Percentiles rank a stretch among this genome's conserved stretches.
These are phyloP conservation scores for Akanthomyces muscarius DNA, from an alignment of 2,329 filamentous ascomycete genomes.

Conservation along the genomic window DNA sequence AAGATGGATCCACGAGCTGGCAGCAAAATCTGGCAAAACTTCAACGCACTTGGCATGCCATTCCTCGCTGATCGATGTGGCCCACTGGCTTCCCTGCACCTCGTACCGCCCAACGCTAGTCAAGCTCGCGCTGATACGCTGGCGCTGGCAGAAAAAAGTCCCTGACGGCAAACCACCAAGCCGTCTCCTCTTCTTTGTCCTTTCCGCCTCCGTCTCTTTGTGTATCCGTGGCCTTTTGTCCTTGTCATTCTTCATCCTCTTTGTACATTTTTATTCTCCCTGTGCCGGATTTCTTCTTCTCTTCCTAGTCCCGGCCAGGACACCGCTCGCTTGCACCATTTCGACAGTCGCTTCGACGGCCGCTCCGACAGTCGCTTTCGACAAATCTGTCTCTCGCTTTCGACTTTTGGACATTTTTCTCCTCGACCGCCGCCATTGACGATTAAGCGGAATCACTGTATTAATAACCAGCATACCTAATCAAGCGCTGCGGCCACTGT, in stretches of 20 bases:
- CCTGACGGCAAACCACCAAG: neutral
- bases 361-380: too few species aligned
- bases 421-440: neutral
- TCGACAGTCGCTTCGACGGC: neutral
- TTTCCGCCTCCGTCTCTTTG: neutral
- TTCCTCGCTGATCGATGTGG: neutral
- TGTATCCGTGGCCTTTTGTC: constrained; percentile 15
- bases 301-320: constrained; percentile 2
- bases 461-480: too few species aligned
- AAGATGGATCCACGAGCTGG: too few species aligned
- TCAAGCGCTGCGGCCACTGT: too few species aligned
- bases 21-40: too few species aligned
- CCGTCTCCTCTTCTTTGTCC: constrained; percentile 8
- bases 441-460: too few species aligned
- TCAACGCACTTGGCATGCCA: too few species aligned
- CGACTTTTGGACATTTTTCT: neutral
- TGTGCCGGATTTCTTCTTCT: constrained; percentile 17
- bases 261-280: constrained; percentile 20
- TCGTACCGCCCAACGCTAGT: constrained; percentile 1
- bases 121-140: neutral
- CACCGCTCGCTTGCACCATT: constrained; percentile 10
- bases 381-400: neutral
- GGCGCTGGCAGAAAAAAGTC: neutral
- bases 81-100: neutral
- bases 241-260: constrained; percentile 15